A percentile compares a stretch with the other conserved stretches of the same genome.
These are phyloP conservation scores for Trichoderma citrinoviride DNA, from an alignment of 2,329 filamentous ascomycete species.

Conservation along the genomic window DNA sequence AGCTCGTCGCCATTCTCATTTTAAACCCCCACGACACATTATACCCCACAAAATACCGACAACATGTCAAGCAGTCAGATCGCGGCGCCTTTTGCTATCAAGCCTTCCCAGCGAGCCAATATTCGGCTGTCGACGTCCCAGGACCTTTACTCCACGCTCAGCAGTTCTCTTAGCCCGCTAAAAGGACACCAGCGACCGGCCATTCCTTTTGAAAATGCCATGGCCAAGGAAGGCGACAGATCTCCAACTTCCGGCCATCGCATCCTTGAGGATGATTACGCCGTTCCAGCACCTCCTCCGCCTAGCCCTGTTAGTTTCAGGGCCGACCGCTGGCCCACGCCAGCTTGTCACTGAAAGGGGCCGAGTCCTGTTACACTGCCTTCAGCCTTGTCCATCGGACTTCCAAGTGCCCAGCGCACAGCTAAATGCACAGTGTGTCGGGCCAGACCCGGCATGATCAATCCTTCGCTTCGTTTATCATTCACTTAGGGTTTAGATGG, in stretches of 20 bases:
- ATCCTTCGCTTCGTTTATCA: constrained; percentile 1
- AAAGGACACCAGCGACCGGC: constrained; percentile 9
- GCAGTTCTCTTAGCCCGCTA: constrained; percentile 24
- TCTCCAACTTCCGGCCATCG: constrained; percentile 48
- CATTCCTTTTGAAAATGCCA: constrained; percentile 38
- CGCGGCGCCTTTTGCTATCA: constrained; percentile 47
- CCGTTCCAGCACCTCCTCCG: constrained; percentile 62
- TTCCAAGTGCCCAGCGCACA: neutral
- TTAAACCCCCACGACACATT: neutral
- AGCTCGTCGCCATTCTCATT: neutral
- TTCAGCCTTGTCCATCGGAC: constrained; percentile 13
- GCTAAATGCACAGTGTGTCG: neutral
- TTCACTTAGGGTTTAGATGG: constrained; percentile 20
- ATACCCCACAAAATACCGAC: constrained; percentile 9
- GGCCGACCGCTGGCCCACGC: constrained; percentile 52
- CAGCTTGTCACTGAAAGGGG: constrained; percentile 31
- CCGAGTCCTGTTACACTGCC: constrained; percentile 15
- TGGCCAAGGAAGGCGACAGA: constrained; percentile 43
- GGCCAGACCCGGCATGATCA: neutral
- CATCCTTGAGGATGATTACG: constrained; percentile 59
- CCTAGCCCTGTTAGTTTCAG: constrained; percentile 63
- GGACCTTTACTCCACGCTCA: constrained; percentile 54
- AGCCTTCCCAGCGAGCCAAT: constrained; percentile 45
- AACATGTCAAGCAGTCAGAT: constrained; percentile 39
- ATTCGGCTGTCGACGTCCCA: constrained; percentile 42